Conservation (phyloP, 306 rosid genomes). For the Herpetospermum pedunculosum region DNA sequence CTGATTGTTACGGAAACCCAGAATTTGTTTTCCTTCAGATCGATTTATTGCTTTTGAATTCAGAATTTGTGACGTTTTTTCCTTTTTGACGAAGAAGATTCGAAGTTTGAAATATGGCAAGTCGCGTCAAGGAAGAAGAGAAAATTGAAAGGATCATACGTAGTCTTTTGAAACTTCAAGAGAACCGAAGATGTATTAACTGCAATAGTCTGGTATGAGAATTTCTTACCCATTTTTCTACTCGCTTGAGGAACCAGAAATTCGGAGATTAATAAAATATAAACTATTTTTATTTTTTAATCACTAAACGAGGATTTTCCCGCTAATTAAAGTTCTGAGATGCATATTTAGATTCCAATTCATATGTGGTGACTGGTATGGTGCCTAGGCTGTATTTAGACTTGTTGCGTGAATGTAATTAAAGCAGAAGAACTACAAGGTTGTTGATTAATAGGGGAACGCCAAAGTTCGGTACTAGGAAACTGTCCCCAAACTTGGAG, state of each 20-base stretch:
- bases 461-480: neutral
- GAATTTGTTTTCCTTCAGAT: neutral
- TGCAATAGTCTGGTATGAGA: constrained; percentile 70
- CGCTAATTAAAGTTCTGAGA: neutral
- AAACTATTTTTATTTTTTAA: neutral
- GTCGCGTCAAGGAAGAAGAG: constrained; percentile 54
- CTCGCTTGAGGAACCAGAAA: neutral
- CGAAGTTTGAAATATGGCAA: constrained; percentile 35
- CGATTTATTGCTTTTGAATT: neutral
- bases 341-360: neutral
- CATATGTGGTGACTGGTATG: neutral
- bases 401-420: neutral
- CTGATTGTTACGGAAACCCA: neutral
- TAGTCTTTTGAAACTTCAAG: constrained; percentile 56
- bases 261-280: neutral
- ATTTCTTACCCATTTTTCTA: neutral
- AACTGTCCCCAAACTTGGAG: neutral
- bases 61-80: neutral
- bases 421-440: neutral
- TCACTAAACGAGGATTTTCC: neutral
- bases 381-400: neutral
- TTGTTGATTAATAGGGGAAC: neutral
- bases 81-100: constrained; percentile 4
- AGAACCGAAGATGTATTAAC: constrained; percentile 74
- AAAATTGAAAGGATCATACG: constrained; percentile 51